These are phyloP conservation scores for Rachicladosporium sp. DNA, from an alignment of 2,329 filamentous ascomycete species.

Conservation along the genomic window DNA sequence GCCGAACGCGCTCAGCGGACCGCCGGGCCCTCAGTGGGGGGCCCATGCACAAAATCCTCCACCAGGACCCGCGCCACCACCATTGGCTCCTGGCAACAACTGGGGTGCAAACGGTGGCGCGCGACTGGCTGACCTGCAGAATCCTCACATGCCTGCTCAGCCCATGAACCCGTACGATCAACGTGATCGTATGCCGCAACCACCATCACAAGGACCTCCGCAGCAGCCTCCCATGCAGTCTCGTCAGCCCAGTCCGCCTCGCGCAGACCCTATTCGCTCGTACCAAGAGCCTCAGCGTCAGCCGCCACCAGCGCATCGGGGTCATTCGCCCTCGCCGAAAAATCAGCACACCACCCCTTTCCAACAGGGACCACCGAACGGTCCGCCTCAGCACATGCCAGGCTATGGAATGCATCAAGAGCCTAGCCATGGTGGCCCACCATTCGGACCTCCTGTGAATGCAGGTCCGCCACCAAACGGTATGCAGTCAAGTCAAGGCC, in stretches of 20 bases:
- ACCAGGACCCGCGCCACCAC: slow-evolving; percentile 50
- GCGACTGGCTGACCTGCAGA: slow-evolving; percentile 66
- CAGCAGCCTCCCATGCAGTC: slow-evolving; percentile 9
- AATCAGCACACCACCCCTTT: slow-evolving; percentile 41
- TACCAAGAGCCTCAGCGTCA: slow-evolving; percentile 28
- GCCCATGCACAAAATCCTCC: slow-evolving; percentile 57
- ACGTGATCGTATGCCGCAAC: slow-evolving; percentile 54
- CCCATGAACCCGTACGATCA: slow-evolving; percentile 67
- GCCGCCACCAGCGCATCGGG: slow-evolving; percentile 40
- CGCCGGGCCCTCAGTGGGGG: slow-evolving; percentile 81
- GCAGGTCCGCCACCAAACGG: slow-evolving; percentile 12
- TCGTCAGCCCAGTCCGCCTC: slow-evolving; percentile 42
- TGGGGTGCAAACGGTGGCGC: slow-evolving; percentile 46
- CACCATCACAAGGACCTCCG: slow-evolving; percentile 49
- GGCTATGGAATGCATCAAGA: slow-evolving; percentile 3
- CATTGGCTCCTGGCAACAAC: slow-evolving; percentile 36
- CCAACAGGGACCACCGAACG: slow-evolving; percentile 36
- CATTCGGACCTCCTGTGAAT: slow-evolving; percentile 8
- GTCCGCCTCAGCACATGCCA: slow-evolving; percentile 29
- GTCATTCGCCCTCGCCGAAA: slow-evolving; percentile 48
- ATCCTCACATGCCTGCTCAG: slow-evolving; percentile 50
- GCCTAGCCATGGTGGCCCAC: neutral
- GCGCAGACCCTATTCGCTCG: slow-evolving; percentile 52
- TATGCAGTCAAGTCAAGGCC: slow-evolving; percentile 10
- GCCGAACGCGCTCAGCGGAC: slow-evolving; percentile 59